Base-by-base conservation (phyloP, 192 early-diverging fungal species). In the Coemansia sp. region DNA sequence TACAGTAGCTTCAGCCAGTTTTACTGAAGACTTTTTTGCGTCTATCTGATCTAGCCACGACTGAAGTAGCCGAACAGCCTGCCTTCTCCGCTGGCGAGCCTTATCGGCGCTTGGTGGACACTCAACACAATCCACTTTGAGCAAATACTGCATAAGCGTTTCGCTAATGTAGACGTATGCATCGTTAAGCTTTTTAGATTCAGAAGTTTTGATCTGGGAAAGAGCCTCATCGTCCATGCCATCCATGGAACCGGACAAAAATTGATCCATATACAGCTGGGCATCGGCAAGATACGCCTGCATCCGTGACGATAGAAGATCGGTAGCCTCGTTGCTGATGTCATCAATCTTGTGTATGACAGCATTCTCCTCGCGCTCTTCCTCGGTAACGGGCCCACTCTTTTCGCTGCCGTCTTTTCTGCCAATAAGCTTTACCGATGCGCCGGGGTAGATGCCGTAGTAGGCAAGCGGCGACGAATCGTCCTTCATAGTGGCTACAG, bases 41-140 rank as follows among this genome's bases (percentile, higher is more conserved):
- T 96, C 94, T 71, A 92, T 84, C 63, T 85, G 74, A 75, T 94
- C 92, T 76, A 94, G 79, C 77, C 87, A 81, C 57, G 80, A 86
- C 79, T 96, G 93, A 19, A 90, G 81, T 42, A 84, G 67, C 67
- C 85, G 80, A 44, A 96, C 93, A 5, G 87, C 88, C 73, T 91
- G 87, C 64, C 86, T 83, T 76, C 94, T 75, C 75, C 87, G 88
- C 74, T 85, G 70, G 50, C 94, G 72, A 9, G 92, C 91, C 39
- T 85, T 85, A 32, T 91, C 88, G 64, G 91, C 88, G 2, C 88
- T 90, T 9, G 86, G 80, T 56, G 87, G 86, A 50, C 88, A 90
- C 41, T 77, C 84, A 12, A 94, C 88, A 4, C 86, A 84, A 72
- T 96, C 94, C 25, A 96, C 69, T 37, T 88, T 86, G 10, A 96